Conservation (phyloP, 306 rosid species). For the Prunus salicina region DNA sequence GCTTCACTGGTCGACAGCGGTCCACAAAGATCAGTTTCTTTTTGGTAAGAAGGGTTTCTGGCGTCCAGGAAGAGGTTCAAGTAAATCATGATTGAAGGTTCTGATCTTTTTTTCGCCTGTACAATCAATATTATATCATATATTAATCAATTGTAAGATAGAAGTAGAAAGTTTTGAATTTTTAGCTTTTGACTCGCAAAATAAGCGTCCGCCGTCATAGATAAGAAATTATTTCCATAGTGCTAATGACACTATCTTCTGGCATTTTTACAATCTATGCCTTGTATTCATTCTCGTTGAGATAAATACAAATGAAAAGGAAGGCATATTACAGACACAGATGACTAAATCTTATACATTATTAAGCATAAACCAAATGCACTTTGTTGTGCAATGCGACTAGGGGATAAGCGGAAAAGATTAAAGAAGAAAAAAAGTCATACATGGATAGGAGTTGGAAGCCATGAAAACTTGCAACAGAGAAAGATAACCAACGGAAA, state of each 20-base stretch:
- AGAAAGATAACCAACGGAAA: not conserved
- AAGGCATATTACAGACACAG: not conserved
- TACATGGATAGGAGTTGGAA: not conserved
- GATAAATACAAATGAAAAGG: not conserved
- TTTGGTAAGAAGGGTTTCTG: constrained; percentile 74
- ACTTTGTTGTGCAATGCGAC: not conserved
- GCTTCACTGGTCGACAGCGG: constrained; percentile 69
- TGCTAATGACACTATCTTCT: not conserved
- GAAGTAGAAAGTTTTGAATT: not conserved
- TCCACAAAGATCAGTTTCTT: constrained; percentile 58
- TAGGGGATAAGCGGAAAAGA: too few relatives aligned
- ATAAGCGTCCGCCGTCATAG: not conserved
- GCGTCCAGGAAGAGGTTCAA: constrained; percentile 52
- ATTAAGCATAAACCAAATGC: not conserved
- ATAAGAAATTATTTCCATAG: not conserved
- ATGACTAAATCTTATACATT: not conserved
- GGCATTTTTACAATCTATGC: not conserved
- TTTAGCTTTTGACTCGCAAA: not conserved
- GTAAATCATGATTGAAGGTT: constrained; percentile 1
- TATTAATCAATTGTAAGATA: constrained; percentile 14
- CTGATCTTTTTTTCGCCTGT: not conserved
- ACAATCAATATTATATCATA: not conserved
- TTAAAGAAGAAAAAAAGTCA: too few relatives aligned
- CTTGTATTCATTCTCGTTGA: not conserved
- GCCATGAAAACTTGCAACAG: not conserved